phyloP scores from a whole-genome alignment of 2,329 filamentous ascomycete genomes.

The Fusarium sp. region DNA sequence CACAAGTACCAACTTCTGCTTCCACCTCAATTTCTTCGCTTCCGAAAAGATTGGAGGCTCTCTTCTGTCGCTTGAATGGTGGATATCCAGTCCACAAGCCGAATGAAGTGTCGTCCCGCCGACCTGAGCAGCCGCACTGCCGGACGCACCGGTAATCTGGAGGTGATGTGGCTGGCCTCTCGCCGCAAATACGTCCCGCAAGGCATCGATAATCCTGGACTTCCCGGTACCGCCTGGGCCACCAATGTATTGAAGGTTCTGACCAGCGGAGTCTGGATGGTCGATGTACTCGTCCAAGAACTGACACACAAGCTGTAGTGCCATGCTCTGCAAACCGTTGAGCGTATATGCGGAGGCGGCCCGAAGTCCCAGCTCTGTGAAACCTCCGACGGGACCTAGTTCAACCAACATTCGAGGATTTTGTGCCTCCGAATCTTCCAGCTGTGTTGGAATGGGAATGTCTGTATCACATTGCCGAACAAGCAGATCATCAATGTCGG shows the following conservation, averaged over 20 bases:
- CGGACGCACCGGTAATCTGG: constrained; percentile 9
- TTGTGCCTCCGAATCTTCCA: not conserved
- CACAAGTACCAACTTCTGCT: constrained; percentile 22
- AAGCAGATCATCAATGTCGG: constrained; percentile 19
- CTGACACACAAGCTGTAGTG: constrained; percentile 12
- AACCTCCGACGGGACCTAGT: not conserved
- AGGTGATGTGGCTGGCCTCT: constrained; percentile 9
- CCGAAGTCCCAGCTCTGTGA: constrained; percentile 3
- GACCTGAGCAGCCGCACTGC: constrained; percentile 11
- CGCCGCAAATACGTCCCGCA: constrained; percentile 2
- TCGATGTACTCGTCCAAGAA: constrained; percentile 14
- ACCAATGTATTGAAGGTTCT: constrained; percentile 12
- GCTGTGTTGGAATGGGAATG: constrained; percentile 4
- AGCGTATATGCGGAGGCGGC: constrained; percentile 11
- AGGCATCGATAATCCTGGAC: constrained; percentile 13
- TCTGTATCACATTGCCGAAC: constrained; percentile 9
- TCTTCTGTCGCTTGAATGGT: not conserved
- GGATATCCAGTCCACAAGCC: not conserved
- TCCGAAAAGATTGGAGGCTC: constrained; percentile 5
- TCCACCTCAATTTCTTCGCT: constrained; percentile 21
- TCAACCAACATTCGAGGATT: constrained; percentile 15
- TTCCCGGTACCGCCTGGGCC: constrained; percentile 14
- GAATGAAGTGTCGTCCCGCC: constrained; percentile 6
- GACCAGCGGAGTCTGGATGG: constrained; percentile 6
- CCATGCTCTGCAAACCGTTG: constrained; percentile 15